phyloP scores from a whole-genome alignment of 2,329 filamentous ascomycete genomes.

The Didymella sp. region DNA sequence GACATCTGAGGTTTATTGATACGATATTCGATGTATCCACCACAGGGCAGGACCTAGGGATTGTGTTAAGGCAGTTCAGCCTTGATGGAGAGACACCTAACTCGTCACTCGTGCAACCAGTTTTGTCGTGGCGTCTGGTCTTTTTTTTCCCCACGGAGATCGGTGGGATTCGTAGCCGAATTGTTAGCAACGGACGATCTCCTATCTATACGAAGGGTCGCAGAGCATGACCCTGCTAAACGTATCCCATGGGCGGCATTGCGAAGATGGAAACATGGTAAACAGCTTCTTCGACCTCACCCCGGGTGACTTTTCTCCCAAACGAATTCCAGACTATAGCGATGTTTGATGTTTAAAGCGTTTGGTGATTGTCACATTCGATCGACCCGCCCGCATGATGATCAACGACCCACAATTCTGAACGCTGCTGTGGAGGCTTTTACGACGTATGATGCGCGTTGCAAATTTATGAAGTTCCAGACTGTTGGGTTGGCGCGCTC shows the following conservation, averaged over 20 bases:
- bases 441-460: slow-evolving; percentile 12
- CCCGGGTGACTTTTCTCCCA: not conserved
- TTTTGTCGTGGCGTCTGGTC: not conserved
- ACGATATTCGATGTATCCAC: not conserved
- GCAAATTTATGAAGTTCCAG: slow-evolving; percentile 16
- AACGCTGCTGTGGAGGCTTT: slow-evolving; percentile 5
- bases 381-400: slow-evolving; percentile 17
- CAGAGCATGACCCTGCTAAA: not conserved
- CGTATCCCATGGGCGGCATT: not conserved
- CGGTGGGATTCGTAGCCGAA: not conserved
- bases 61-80: not conserved
- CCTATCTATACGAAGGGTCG: not conserved
- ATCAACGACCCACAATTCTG: slow-evolving; percentile 16
- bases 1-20: not conserved
- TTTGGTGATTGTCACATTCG: slow-evolving; percentile 1
- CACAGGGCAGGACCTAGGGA: not conserved
- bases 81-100: not conserved
- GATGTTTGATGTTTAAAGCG: slow-evolving; percentile 3
- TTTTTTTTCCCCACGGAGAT: not conserved
- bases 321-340: not conserved
- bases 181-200: not conserved
- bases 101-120: not conserved
- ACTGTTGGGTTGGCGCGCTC: not conserved
- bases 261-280: not conserved
- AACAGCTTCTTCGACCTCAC: not conserved